Conservation (phyloP, 208 protist species). For the Leishmania tropica region DNA sequence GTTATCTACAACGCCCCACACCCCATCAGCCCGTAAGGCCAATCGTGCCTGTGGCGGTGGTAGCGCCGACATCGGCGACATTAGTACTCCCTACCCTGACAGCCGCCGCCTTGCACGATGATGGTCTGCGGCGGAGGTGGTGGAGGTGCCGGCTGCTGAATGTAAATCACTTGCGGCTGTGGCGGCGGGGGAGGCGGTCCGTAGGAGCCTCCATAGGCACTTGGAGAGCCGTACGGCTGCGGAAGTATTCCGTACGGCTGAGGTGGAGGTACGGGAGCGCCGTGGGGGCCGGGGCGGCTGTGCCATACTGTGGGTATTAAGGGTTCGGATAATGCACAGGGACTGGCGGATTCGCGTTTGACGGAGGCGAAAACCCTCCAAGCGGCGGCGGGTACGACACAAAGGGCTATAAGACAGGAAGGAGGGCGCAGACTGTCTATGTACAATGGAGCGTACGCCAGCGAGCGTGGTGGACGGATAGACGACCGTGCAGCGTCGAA, state of each 20-base stretch:
- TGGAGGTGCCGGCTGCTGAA: constrained; percentile 1
- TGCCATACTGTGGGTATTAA: background rate
- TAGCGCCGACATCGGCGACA: background rate
- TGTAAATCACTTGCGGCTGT: constrained; percentile 3
- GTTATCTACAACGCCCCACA: background rate
- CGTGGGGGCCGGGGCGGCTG: background rate
- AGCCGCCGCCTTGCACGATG: background rate
- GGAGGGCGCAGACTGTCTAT: background rate
- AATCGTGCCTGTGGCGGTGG: background rate
- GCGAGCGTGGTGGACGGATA: background rate
- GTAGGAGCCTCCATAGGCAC: background rate
- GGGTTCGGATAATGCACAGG: background rate
- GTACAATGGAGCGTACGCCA: background rate
- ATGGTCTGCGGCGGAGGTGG: background rate
- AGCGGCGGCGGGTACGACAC: background rate
- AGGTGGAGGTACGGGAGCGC: background rate
- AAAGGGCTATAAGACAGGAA: background rate
- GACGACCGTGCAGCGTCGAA: background rate
- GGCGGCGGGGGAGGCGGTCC: background rate
- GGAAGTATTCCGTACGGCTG: background rate
- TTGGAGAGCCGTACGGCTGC: background rate
- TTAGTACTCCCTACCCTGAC: background rate
- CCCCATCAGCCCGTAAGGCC: background rate
- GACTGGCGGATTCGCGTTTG: background rate
- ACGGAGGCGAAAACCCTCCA: too few species aligned